phyloP scores from a whole-genome alignment of 2,329 filamentous ascomycete species.

The Aspergillus niger region DNA sequence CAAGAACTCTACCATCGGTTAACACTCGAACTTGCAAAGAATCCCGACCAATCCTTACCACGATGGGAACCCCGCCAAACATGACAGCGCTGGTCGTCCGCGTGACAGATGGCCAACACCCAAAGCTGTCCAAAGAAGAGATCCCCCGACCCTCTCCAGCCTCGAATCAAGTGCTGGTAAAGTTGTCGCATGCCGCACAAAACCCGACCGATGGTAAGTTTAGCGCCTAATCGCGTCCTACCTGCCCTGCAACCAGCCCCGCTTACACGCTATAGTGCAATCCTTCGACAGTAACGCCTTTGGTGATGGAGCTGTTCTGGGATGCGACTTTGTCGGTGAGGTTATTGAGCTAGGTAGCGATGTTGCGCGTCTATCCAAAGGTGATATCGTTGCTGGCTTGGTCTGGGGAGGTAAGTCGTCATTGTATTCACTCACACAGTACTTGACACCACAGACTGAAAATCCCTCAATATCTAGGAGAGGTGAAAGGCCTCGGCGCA shows the following conservation, averaged over 20 bases:
- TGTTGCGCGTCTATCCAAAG: constrained; percentile 32
- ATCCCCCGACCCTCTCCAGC: constrained; percentile 13
- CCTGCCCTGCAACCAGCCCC: not conserved
- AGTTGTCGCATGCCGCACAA: constrained; percentile 28
- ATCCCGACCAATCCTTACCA: too few species aligned
- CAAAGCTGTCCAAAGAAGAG: constrained; percentile 15
- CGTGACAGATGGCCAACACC: constrained; percentile 8
- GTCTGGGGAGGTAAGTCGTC: constrained; percentile 33
- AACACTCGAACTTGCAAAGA: too few species aligned
- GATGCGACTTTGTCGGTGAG: constrained; percentile 38
- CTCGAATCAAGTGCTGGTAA: constrained; percentile 25
- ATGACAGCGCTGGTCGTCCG: constrained; percentile 18
- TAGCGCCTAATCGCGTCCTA: not conserved
- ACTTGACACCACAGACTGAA: not conserved
- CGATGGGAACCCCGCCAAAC: not conserved
- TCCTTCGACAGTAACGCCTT: constrained; percentile 41
- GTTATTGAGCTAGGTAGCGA: constrained; percentile 34
- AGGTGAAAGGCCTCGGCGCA: constrained; percentile 36
- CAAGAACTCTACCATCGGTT: too few species aligned
- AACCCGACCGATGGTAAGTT: constrained; percentile 27
- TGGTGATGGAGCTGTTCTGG: constrained; percentile 33
- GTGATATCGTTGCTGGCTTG: constrained; percentile 38
- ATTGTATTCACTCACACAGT: too few species aligned
- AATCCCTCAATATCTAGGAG: not conserved
- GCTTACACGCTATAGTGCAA: constrained; percentile 25